These are phyloP conservation scores for Triglochin maritima DNA, from an alignment of 106 monocot genomes.

Conservation along the genomic window DNA sequence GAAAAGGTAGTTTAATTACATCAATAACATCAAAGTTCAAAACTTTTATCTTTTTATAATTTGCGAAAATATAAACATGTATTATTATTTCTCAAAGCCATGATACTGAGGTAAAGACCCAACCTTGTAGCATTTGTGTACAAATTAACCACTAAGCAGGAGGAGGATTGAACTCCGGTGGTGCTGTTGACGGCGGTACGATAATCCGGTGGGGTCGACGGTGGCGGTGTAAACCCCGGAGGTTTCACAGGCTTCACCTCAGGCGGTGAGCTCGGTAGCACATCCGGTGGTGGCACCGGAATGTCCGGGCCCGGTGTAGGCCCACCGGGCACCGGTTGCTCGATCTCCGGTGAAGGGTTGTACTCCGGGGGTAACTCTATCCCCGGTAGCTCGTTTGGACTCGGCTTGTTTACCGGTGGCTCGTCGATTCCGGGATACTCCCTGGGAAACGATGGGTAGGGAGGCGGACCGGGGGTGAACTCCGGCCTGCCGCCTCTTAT, in stretches of 20 bases:
- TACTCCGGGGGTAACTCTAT: background rate
- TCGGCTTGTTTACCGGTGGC: background rate
- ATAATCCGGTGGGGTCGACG: background rate
- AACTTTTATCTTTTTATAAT: too few relatives aligned
- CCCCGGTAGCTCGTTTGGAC: background rate
- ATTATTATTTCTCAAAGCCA: too few relatives aligned
- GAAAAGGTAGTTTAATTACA: too few relatives aligned
- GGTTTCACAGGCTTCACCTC: background rate
- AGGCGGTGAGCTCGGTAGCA: background rate
- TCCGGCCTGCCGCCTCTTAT: background rate
- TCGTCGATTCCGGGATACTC: background rate
- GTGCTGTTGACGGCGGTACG: background rate
- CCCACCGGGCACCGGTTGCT: background rate
- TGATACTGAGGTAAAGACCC: too few relatives aligned
- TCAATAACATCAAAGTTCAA: too few relatives aligned
- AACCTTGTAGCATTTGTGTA: too few relatives aligned
- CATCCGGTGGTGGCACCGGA: background rate
- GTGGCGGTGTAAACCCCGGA: background rate
- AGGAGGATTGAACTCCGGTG: background rate
- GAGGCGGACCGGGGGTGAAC: background rate
- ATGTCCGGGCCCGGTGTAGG: background rate
- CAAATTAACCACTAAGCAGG: too few relatives aligned
- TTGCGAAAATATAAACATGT: too few relatives aligned
- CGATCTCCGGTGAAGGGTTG: background rate
- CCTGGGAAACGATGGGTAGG: background rate